Conservation (phyloP, 1,284 basidiomycete species). For the Malassezia restricta region DNA sequence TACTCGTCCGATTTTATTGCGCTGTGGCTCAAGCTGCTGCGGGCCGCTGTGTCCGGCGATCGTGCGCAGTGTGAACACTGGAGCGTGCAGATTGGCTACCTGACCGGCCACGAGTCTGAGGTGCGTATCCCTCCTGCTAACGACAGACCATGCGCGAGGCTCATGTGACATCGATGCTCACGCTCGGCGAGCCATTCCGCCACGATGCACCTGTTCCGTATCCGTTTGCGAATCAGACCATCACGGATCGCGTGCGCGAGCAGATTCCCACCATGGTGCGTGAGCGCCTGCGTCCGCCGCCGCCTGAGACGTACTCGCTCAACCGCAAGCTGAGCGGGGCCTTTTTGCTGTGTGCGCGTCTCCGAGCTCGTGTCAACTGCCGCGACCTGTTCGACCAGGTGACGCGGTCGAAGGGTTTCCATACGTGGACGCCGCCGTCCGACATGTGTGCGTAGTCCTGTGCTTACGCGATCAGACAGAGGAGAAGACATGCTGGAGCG, state of each 20-base stretch:
- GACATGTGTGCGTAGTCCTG: background rate
- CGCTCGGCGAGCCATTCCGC: conserved; percentile 67
- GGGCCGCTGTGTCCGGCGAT: conserved; percentile 64
- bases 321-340: conserved; percentile 90
- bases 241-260: conserved; percentile 62
- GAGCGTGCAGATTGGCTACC: conserved; percentile 71
- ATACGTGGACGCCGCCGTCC: background rate
- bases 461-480: background rate
- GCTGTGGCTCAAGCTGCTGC: conserved; percentile 67
- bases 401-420: conserved; percentile 12
- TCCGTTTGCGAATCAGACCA: conserved; percentile 57
- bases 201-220: conserved; percentile 54
- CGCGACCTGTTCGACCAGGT: conserved; percentile 49
- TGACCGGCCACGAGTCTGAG: conserved; percentile 76
- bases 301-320: conserved; percentile 82
- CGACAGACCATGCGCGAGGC: conserved; percentile 71
- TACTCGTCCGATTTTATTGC: conserved; percentile 82
- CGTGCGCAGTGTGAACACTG: conserved; percentile 59
- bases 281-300: conserved; percentile 79
- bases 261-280: conserved; percentile 84
- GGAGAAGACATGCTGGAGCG: conserved; percentile 1
- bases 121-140: conserved; percentile 48
- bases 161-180: conserved; percentile 68
- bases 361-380: conserved; percentile 67
- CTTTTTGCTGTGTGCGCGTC: conserved; percentile 74